Conservation (phyloP, 2,329 filamentous ascomycete species). For the Fusarium sp. region DNA sequence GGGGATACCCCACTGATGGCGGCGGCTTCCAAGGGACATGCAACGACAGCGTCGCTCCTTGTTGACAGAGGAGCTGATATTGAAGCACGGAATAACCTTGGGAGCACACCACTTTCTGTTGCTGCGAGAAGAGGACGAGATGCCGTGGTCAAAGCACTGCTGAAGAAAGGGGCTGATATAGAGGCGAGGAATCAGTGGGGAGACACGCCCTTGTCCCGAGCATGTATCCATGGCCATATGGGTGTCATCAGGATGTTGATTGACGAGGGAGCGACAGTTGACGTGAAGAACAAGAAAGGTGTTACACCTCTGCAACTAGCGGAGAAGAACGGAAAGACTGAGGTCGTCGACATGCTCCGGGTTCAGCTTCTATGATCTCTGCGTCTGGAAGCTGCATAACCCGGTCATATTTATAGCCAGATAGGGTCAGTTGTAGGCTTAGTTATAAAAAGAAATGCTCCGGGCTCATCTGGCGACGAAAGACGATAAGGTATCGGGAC, state of each 20-base stretch:
- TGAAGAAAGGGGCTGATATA: not conserved
- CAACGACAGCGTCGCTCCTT: accelerated
- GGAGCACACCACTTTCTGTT: not conserved
- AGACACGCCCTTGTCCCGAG: not conserved
- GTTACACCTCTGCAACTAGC: not conserved
- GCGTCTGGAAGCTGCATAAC: no score
- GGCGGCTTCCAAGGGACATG: not conserved
- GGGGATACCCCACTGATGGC: not conserved
- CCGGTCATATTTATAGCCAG: no score
- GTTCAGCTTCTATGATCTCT: no score
- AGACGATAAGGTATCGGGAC: not conserved
- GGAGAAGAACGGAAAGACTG: not conserved
- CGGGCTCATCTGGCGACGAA: no score
- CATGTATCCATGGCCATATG: not conserved
- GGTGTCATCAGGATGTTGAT: not conserved
- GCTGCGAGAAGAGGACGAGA: not conserved
- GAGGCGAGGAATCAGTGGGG: not conserved
- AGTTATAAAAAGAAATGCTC: not conserved
- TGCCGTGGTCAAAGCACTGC: not conserved
- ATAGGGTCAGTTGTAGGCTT: no score
- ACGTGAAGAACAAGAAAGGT: not conserved
- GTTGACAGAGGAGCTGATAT: not conserved
- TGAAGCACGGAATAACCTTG: not conserved
- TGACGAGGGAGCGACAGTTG: not conserved
- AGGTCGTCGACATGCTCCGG: not conserved